These are phyloP conservation scores for Flaveria robusta DNA, from an alignment of 129 eudicot species.

Conservation along the genomic window DNA sequence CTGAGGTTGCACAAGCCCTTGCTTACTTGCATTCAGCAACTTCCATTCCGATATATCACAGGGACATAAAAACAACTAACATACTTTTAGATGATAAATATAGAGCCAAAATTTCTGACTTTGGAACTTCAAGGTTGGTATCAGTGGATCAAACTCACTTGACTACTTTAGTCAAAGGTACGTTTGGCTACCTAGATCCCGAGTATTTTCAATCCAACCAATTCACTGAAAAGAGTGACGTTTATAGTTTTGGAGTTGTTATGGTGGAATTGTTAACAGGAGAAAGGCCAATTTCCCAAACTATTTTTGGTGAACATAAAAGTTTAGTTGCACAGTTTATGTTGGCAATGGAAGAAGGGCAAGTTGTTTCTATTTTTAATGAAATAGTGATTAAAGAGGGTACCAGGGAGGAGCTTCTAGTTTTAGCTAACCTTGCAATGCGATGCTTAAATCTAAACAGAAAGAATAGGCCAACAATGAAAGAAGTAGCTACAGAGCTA, in stretches of 20 bases:
- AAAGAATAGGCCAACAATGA: constrained; percentile 33
- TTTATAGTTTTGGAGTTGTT: constrained; percentile 38
- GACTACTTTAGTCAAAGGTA: constrained; percentile 34
- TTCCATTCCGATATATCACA: constrained; percentile 30
- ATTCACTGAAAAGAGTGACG: constrained; percentile 34
- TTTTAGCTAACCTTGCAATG: constrained; percentile 28
- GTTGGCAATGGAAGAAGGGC: constrained; percentile 16
- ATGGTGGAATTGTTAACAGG: constrained; percentile 13
- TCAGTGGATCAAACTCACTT: constrained; percentile 29
- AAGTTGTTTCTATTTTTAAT: constrained; percentile 26
- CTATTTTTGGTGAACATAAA: constrained; percentile 16
- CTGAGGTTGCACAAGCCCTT: constrained; percentile 32
- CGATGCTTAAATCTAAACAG: constrained; percentile 23
- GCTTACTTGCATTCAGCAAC: constrained; percentile 30
- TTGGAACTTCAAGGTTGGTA: constrained; percentile 39
- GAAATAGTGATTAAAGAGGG: constrained; percentile 22
- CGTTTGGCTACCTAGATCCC: constrained; percentile 36
- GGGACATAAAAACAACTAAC: constrained; percentile 32
- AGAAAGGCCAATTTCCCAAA: not conserved
- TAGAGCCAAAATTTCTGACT: constrained; percentile 35
- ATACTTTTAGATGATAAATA: constrained; percentile 38
- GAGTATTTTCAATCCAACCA: constrained; percentile 34
- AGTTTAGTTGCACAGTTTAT: not conserved
- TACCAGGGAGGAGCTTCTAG: not conserved
- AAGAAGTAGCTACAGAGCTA: constrained; percentile 22